Base-by-base conservation (phyloP, 192 early-diverging fungal genomes). In the Funneliformis geosporum region DNA sequence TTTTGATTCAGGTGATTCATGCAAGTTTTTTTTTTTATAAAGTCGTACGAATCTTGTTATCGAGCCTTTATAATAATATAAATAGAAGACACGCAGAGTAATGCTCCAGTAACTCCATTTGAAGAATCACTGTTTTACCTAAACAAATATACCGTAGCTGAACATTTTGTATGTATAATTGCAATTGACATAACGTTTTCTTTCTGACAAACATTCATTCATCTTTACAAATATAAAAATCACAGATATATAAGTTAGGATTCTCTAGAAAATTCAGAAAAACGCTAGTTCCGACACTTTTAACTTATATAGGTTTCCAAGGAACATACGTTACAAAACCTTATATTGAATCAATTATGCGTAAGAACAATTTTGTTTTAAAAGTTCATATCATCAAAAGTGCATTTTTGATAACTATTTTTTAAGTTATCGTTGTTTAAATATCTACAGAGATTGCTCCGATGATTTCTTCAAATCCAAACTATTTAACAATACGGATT, bases 331-430 rank as follows among this genome's bases (percentile, higher is more conserved):
- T 21, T 60, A 10, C 2, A 9, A 12, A 27, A 9, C 25, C n/a
- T 28, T 64, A 64, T 5, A 64, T 64, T 4, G 27, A 64, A 64
- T 27, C 61, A 64, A 64, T 1, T 27, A 64, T 64, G 16, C 61
- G 61, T 64, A 64, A 64, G 61, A 64, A 64, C 2, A 60, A n/a
- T n/a, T 60, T 60, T 60, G 59, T 60, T 60, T 60, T n/a, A n/a
- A n/a, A n/a, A n/a, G n/a, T n/a, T n/a, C n/a, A n/a, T n/a, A n/a
- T n/a, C n/a, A n/a, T n/a, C n/a, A n/a, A n/a, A n/a, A n/a, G n/a
- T n/a, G n/a, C n/a, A n/a, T n/a, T n/a, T n/a, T n/a, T n/a, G n/a
- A n/a, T n/a, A n/a, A n/a, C n/a, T n/a, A n/a, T n/a, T n/a, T n/a
- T n/a, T 9, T 25, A 64, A 25, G 25, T 23, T 28, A 2, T 25